phyloP scores from a whole-genome alignment of 2,329 filamentous ascomycete genomes.

The Cytospora piceae region DNA sequence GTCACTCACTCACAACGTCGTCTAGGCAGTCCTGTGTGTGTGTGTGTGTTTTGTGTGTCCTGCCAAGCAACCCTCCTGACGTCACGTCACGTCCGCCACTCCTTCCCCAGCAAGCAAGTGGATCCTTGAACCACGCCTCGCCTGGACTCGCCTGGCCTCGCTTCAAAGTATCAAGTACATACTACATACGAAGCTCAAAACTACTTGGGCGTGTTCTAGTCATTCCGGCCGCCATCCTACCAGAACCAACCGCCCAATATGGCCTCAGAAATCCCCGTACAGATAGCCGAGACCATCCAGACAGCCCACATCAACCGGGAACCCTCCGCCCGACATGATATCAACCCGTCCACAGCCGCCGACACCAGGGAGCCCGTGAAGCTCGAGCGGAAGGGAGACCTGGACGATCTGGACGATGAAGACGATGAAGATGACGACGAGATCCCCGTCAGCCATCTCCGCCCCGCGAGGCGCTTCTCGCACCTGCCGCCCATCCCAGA shows the following conservation, averaged over 20 bases:
- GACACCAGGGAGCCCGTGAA: slow-evolving; percentile 66
- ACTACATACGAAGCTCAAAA: background rate
- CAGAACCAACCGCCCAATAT: slow-evolving; percentile 43
- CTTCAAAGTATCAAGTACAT: too few relatives aligned
- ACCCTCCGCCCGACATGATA: slow-evolving; percentile 74
- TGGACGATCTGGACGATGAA: slow-evolving; percentile 45
- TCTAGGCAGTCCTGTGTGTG: too few relatives aligned
- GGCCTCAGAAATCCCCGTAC: slow-evolving; percentile 60
- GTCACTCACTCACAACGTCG: background rate
- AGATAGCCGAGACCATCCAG: slow-evolving; percentile 80
- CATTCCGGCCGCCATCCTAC: slow-evolving; percentile 5
- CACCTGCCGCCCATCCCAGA: slow-evolving; percentile 74
- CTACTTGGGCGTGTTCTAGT: too few relatives aligned
- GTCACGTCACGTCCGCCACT: slow-evolving; percentile 15
- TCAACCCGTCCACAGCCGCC: slow-evolving; percentile 78
- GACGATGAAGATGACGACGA: slow-evolving; percentile 63
- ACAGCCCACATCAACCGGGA: slow-evolving; percentile 74
- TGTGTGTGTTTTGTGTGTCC: background rate
- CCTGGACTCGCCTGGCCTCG: background rate
- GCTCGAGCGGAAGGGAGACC: slow-evolving; percentile 30
- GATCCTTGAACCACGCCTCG: background rate
- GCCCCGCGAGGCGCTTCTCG: slow-evolving; percentile 51
- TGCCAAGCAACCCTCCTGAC: slow-evolving; percentile 22
- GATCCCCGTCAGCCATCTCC: slow-evolving; percentile 68
- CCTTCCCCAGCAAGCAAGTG: slow-evolving; percentile 11